These are phyloP conservation scores for Diaporthe capsici DNA, from an alignment of 2,329 filamentous ascomycete species.

Conservation along the genomic window DNA sequence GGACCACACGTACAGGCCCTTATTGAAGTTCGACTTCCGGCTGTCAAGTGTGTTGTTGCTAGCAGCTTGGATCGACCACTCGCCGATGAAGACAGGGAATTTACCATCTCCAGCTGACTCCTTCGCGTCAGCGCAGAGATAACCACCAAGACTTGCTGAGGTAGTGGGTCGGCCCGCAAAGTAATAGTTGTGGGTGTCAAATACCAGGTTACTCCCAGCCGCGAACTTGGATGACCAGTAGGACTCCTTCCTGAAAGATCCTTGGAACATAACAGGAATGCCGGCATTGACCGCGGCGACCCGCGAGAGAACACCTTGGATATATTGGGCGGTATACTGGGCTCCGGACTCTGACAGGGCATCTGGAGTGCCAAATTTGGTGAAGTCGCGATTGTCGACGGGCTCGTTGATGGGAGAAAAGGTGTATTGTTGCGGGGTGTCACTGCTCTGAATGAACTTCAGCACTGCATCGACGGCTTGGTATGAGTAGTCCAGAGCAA, in stretches of 20 bases:
- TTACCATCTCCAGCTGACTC: not conserved
- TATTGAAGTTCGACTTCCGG: not conserved
- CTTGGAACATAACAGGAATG: constrained; percentile 2
- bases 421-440: not conserved
- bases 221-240: constrained; percentile 5
- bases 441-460: not conserved
- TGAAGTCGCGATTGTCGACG: not conserved
- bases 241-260: constrained; percentile 2
- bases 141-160: not conserved
- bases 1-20: not conserved
- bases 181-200: constrained; percentile 5
- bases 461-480: constrained; percentile 3
- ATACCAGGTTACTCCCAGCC: not conserved
- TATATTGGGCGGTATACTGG: not conserved
- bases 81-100: not conserved
- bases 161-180: not conserved
- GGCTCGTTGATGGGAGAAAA: constrained; percentile 10
- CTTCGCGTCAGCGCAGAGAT: not conserved
- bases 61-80: not conserved
- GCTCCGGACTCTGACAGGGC: not conserved
- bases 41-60: not conserved
- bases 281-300: not conserved
- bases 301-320: not conserved
- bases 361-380: not conserved
- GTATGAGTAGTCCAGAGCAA: not conserved